Base-by-base conservation (phyloP, 129 eudicot species). In the Helianthus tuberosus region DNA sequence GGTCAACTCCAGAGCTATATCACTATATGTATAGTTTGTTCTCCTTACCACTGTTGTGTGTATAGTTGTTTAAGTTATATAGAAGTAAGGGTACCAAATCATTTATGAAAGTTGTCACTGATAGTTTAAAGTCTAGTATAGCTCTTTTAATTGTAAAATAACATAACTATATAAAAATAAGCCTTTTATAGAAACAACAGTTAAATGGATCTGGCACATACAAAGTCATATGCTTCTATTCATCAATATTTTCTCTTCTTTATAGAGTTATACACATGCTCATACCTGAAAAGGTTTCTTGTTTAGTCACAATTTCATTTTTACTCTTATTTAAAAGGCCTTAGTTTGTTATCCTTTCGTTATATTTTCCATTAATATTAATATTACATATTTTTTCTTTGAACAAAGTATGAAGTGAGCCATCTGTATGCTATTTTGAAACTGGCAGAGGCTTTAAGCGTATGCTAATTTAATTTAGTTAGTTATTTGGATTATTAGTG, bases 1-100 rank as follows among this genome's bases (percentile, higher is more conserved):
- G 76, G 32, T 69, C 39, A 69, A 51, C 69, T 72, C 25, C 11
- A 54, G 35, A 46, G 29, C 36, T 50, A 71, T 20, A 20, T 20
- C 23, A 20, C 23, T 20, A 20, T 43, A 47, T 66, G 39, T 66
- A 57, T 73, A 29, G 43, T 16, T 59, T 59, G 66, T 60, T 77
- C n/a, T 69, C 43, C 41, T 51, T 51, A 55, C 61, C 25, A 16
- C 15, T 43, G 15, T 57, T 49, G 20, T 41, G 38, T 25, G 6
- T 43, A 41, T 66, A 29, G 58, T 43, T 67, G 2, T 49, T 32
- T 49, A 66, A 75, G 48, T 41, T 38, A 11, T 36, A 47, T 62
- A 13, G 38, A 66, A 49, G 60, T 50, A 27, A 35, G 48, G 60
- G 6, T 49, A 69, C 62, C 15, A 59, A 59, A 59, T 25, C 7